Base-by-base conservation (phyloP, 2,329 filamentous ascomycete genomes). In the Chrysoporthe cubensis region DNA sequence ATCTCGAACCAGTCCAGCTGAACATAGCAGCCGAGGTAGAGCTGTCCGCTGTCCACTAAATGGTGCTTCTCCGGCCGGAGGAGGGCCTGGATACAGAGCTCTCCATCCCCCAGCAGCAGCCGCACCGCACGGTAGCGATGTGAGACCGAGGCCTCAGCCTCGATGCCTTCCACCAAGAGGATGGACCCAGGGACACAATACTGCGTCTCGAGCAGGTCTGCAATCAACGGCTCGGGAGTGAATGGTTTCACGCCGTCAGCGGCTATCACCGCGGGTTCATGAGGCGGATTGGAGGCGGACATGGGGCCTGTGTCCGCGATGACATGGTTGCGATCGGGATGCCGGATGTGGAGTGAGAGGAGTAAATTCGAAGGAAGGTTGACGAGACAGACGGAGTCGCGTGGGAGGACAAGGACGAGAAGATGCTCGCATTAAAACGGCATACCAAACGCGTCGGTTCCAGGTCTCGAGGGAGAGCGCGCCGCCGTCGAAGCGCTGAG, bases 51-150 rank as follows among this genome's bases (percentile, higher is more conserved):
- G 52, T 85, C 80, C 9, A 86, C 77, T n/a, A 84, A 80, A 4
- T 79, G 78, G 62, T 87, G 84, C 75, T 84, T 78, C 59, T 80
- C 79, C 1, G 79, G 75, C 7, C 76, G 74, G 54, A 87, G 73
- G 8, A 88, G 74, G 0, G 84, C 84, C 73, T 88, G 85, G n/a
- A 88, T 79, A 70, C 83, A 87, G 3, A 86, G 74, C 71, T 83
- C 78, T 1, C 85, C 84, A 70, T 88, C 85, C 48, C 85, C 82
- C 0, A 88, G 79, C 0, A 87, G 65, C 13, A 88, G 71, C 2
- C 84, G 79, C 0, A 86, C 72, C 1, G 78, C 77, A 43, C 83
- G 81, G 79, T 82, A 82, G 73, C 78, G 73, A 18, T 72, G 66
- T 9, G 66, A 66, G 7, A 67, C 57, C 1, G 61, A 18, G 32